A percentile compares a stretch with the other conserved stretches of the same genome.
Conservation (phyloP, 1,284 basidiomycete species). For the Cutaneotrichosporon dermatis region DNA sequence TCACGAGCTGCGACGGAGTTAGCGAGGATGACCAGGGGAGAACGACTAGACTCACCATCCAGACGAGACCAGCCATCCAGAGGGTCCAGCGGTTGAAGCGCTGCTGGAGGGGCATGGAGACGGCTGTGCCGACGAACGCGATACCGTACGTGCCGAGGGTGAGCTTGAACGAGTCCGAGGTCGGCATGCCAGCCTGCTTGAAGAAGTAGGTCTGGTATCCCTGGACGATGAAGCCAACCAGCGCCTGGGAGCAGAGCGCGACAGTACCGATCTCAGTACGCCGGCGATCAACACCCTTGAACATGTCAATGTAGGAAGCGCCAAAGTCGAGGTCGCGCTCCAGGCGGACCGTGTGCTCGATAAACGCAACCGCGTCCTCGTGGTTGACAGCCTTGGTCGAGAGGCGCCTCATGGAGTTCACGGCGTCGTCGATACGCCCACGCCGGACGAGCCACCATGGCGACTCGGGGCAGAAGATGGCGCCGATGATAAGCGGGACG, state of each 20-base stretch:
- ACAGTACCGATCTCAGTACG: conserved; percentile 39
- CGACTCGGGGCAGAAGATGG: conserved; percentile 30
- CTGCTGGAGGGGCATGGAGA: background rate
- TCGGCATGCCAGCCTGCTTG: background rate
- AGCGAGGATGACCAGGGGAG: too few species aligned
- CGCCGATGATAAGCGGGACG: conserved; percentile 13
- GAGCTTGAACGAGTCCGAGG: conserved; percentile 4
- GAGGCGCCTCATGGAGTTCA: background rate
- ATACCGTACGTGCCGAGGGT: conserved; percentile 6
- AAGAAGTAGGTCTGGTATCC: conserved; percentile 23
- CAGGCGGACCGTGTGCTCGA: conserved; percentile 42
- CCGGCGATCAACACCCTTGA: conserved; percentile 42
- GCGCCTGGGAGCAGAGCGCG: conserved; percentile 1
- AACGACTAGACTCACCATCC: conserved; percentile 27
- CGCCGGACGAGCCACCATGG: conserved; percentile 37
- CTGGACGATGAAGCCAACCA: conserved; percentile 5
- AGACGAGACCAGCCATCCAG: background rate
- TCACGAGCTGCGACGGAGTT: background rate
- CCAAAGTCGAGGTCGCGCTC: conserved; percentile 31
- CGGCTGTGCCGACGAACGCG: conserved; percentile 1
- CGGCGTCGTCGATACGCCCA: conserved; percentile 25
- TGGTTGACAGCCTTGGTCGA: conserved; percentile 24
- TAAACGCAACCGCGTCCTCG: conserved; percentile 40
- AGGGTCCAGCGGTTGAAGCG: background rate
- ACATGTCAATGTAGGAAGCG: conserved; percentile 43